phyloP scores from a whole-genome alignment of 1,139 yeast species.

The Kodamaea anthophila region DNA sequence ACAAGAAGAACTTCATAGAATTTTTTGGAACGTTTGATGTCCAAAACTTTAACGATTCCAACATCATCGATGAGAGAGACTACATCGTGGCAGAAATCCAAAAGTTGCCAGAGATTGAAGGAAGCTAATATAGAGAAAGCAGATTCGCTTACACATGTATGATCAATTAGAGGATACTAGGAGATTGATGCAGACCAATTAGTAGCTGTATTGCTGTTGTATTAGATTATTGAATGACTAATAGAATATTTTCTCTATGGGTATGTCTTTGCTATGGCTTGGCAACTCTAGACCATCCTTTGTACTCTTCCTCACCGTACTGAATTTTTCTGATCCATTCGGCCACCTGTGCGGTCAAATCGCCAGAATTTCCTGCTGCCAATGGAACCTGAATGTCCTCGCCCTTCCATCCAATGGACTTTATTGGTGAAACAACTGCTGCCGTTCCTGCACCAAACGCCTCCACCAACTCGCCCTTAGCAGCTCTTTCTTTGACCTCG shows the following conservation, averaged over 20 bases:
- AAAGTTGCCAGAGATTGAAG: conserved; percentile 43
- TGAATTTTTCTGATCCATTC: conserved; percentile 86
- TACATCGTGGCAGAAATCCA: conserved; percentile 73
- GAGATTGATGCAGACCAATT: too few relatives aligned
- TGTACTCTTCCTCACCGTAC: conserved; percentile 74
- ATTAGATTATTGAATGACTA: background rate
- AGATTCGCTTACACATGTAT: too few relatives aligned
- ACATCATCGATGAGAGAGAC: conserved; percentile 72
- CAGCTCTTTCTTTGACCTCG: conserved; percentile 74
- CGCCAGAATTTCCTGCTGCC: conserved; percentile 77
- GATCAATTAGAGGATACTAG: too few relatives aligned
- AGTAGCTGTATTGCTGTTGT: too few relatives aligned
- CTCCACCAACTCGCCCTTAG: conserved; percentile 78
- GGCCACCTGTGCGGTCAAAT: conserved; percentile 66
- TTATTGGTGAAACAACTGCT: conserved; percentile 91
- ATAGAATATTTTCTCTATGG: too few relatives aligned
- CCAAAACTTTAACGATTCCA: conserved; percentile 59
- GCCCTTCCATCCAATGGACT: conserved; percentile 76
- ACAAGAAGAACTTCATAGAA: conserved; percentile 66
- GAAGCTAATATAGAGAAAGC: conserved; percentile 2
- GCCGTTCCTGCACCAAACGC: conserved; percentile 98
- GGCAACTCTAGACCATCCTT: conserved; percentile 52
- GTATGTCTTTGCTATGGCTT: too few relatives aligned
- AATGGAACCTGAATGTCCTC: conserved; percentile 69
- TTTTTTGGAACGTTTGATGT: conserved; percentile 65